These are phyloP conservation scores for Chytriomyces confervae DNA, from an alignment of 192 early-diverging fungal species.

Conservation along the genomic window DNA sequence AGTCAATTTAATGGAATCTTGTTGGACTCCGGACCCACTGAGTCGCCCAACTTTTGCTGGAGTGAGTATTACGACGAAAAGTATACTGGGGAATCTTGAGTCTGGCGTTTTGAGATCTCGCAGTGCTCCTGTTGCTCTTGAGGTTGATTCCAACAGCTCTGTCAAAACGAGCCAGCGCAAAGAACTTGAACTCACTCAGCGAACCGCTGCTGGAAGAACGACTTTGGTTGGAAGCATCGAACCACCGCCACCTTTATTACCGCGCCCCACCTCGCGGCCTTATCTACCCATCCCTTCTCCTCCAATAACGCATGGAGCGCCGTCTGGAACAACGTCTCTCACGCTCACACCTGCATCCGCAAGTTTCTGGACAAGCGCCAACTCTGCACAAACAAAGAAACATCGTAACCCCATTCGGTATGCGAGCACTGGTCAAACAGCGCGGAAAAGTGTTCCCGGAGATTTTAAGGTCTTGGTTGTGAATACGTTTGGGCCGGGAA, in stretches of 20 bases:
- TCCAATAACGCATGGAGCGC: not conserved
- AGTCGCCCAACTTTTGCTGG: constrained; percentile 22
- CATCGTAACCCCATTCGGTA: no score
- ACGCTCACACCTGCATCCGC: not conserved
- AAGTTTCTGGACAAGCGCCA: not conserved
- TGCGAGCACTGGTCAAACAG: not conserved
- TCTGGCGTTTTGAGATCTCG: not conserved
- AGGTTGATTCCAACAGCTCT: not conserved
- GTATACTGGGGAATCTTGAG: not conserved
- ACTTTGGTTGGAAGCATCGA: not conserved
- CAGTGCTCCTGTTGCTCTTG: not conserved
- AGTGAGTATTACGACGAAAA: not conserved
- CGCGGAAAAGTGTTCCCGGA: not conserved
- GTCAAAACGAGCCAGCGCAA: not conserved
- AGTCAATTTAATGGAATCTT: constrained; percentile 10
- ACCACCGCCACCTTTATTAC: not conserved
- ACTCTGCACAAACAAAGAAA: no score
- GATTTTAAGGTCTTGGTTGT: not conserved
- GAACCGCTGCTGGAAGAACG: not conserved
- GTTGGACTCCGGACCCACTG: constrained; percentile 31
- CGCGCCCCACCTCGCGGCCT: no score
- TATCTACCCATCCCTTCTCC: not conserved
- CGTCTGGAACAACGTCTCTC: not conserved
- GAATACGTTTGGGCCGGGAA: not conserved
- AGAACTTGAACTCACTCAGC: not conserved